A percentile compares a stretch with the other conserved stretches of the same genome.
Evolutionary conservation across 2,329 filamentous ascomycete genomes (phyloP).

Genomic region (Metarhizium robertsii): DNA sequence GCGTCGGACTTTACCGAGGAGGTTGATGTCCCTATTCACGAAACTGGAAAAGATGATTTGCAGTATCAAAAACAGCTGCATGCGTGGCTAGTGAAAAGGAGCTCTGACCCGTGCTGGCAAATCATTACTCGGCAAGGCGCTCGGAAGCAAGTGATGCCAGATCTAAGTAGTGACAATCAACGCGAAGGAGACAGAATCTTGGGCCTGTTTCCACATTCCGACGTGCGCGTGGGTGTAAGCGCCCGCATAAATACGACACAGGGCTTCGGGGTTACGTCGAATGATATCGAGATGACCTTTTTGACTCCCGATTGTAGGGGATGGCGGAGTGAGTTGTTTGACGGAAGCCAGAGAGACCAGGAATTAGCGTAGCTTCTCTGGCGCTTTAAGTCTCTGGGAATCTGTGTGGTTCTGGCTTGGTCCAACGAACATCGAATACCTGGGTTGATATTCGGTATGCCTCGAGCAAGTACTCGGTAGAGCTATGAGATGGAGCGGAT

Average conservation of each 20-base stretch:
- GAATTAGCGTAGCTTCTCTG: not conserved
- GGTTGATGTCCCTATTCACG: not conserved
- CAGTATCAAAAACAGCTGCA: not conserved
- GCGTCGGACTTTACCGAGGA: not conserved
- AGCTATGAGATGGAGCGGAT: too few relatives aligned
- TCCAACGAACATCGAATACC: too few relatives aligned
- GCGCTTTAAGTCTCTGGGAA: not conserved
- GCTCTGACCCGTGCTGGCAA: not conserved
- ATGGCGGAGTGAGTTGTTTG: not conserved
- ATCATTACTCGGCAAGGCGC: not conserved
- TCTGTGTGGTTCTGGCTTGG: too few relatives aligned
- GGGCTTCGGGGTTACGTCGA: not conserved
- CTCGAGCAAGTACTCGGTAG: too few relatives aligned
- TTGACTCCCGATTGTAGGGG: not conserved
- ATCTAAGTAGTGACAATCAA: not conserved
- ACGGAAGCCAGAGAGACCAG: not conserved
- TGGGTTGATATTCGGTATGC: too few relatives aligned
- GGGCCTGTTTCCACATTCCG: not conserved
- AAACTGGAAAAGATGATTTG: not conserved
- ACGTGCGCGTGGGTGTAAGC: not conserved
- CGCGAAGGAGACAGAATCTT: too few relatives aligned
- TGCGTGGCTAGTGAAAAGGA: not conserved
- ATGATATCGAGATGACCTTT: slow-evolving; percentile 1
- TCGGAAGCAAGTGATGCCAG: not conserved
- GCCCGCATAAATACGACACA: not conserved